phyloP scores from a whole-genome alignment of 2,329 filamentous ascomycete genomes.

The Dothideomycetidae sp. region DNA sequence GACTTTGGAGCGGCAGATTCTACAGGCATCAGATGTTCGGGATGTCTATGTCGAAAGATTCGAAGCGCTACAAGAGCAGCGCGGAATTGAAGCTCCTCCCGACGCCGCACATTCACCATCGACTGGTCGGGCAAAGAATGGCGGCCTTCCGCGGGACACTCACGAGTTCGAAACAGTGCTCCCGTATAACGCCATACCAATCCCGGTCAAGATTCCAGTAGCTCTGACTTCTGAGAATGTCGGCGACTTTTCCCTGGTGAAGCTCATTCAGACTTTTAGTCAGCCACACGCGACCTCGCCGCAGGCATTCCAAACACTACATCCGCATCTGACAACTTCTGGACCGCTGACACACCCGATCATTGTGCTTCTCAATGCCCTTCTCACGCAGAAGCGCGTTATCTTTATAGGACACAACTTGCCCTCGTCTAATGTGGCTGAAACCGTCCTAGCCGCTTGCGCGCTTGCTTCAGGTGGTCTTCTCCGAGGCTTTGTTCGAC shows the following conservation, averaged over 20 bases:
- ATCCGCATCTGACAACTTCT: slow-evolving; percentile 86
- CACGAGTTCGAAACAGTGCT: slow-evolving; percentile 96
- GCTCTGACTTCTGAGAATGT: slow-evolving; percentile 91
- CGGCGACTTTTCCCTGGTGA: slow-evolving; percentile 93
- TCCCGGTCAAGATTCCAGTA: slow-evolving; percentile 91
- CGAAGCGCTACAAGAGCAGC: slow-evolving; percentile 78
- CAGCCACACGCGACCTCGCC: slow-evolving; percentile 67
- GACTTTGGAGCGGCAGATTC: slow-evolving; percentile 65
- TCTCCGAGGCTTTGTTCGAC: slow-evolving; percentile 83
- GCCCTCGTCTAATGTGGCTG: slow-evolving; percentile 88
- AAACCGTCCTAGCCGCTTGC: slow-evolving; percentile 95
- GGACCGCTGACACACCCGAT: slow-evolving; percentile 84
- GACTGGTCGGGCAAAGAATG: slow-evolving; percentile 36
- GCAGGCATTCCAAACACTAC: slow-evolving; percentile 62
- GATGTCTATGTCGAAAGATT: slow-evolving; percentile 98
- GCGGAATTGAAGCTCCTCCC: slow-evolving; percentile 54
- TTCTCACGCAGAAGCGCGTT: slow-evolving; percentile 89
- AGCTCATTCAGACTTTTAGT: slow-evolving; percentile 90
- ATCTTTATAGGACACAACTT: slow-evolving; percentile 93
- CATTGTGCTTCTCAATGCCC: slow-evolving; percentile 83
- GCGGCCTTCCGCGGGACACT: slow-evolving; percentile 70
- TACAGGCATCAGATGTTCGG: slow-evolving; percentile 84
- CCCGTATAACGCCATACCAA: slow-evolving; percentile 89
- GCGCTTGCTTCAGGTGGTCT: slow-evolving; percentile 83
- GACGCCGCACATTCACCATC: slow-evolving; percentile 11